These are phyloP conservation scores for Sicyos edulis DNA, from an alignment of 306 rosid species.

Conservation along the genomic window DNA sequence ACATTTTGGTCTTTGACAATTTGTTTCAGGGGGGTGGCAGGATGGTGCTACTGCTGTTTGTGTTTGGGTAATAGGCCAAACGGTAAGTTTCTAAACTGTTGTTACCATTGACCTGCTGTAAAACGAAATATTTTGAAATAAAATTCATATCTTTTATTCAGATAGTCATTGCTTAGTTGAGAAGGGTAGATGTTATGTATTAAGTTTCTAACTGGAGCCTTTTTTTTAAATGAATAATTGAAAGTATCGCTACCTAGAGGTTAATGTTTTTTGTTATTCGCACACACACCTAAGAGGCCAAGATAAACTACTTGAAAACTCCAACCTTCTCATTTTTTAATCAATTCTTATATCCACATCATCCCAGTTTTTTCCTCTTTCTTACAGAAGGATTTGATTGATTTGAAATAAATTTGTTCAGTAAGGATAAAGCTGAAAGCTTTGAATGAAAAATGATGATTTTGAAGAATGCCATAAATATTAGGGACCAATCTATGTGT, in stretches of 20 bases:
- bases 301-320: neutral
- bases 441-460: neutral
- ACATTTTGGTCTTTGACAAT: slow-evolving; percentile 26
- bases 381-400: neutral
- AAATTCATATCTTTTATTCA: neutral
- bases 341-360: neutral
- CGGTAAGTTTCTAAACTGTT: slow-evolving; percentile 40
- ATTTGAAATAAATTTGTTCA: neutral
- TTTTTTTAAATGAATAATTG: no score
- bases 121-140: neutral
- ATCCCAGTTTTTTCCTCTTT: neutral
- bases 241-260: no score
- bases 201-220: neutral
- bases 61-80: slow-evolving; percentile 74
- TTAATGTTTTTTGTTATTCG: no score
- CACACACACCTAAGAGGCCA: no score
- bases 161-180: neutral
- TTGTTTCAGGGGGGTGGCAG: slow-evolving; percentile 76
- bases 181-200: neutral
- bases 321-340: neutral
- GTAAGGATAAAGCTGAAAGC: neutral
- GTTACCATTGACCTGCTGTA: neutral
- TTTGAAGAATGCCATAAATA: neutral
- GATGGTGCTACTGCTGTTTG: slow-evolving; percentile 93
- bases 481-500: neutral